Base-by-base conservation (phyloP, 331 rosid genomes). In the Telfairia occidentalis region DNA sequence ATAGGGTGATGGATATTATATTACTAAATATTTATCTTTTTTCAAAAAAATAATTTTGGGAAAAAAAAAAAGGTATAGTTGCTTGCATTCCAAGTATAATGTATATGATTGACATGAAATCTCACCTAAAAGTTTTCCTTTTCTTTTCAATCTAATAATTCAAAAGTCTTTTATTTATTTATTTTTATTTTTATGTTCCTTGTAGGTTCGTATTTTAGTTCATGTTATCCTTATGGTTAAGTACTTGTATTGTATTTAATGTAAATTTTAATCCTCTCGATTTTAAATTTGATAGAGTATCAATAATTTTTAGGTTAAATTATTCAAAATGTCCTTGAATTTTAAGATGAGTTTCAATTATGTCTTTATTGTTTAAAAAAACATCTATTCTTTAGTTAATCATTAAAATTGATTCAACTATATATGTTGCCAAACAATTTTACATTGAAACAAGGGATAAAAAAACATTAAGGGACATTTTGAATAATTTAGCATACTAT, bases 81-180 rank as follows among this genome's bases (percentile, higher is more conserved):
- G 19, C 34, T 21, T 66, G 34, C 11, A 23, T 66, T 65, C n/a
- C 34, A 40, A 66, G n/a, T n/a, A 35, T 66, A 38, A 66, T 66
- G 73, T 66, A 38, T 12, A 11, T 40, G 35, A 40, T 66, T 66
- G 73, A 66, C 52, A 38, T 66, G 73, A 66, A 40, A 66, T 40
- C 50, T 66, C 19, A 66, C 30, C 52, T 66, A 38, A 66, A 59
- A 66, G 2, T 66, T 66, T 40, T 5, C 32, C 2, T 21, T 40
- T 55, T 55, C 16, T 19, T 9, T 65, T 19, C 18, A 9, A 38
- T 40, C 46, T 21, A 23, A 66, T 66, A 66, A 18, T 63, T 66
- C 11, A 5, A 65, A 0, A 1, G 30, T 0, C 10, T 21, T 38
- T 66, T 66, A 9, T 9, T 5, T 1, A 1, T 1, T 0, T 64